A percentile compares a stretch with the other conserved stretches of the same genome.
phyloP scores from a whole-genome alignment of 306 rosid species.

The Psophocarpus tetragonolobus region DNA sequence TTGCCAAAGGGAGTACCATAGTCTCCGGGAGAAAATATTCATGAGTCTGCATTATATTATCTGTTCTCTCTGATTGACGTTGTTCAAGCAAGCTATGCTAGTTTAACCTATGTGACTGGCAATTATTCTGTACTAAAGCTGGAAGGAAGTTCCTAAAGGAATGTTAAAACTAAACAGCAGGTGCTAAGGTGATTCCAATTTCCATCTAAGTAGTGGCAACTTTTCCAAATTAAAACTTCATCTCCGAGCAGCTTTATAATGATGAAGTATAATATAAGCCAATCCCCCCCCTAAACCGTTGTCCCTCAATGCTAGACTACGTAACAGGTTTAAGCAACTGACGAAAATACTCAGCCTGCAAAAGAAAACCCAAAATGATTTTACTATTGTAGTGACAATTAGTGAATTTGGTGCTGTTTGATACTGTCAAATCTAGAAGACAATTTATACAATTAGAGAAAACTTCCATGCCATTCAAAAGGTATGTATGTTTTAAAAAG shows the following conservation, averaged over 20 bases:
- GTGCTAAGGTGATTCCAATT: slow-evolving; percentile 49
- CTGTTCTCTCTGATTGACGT: slow-evolving; percentile 33
- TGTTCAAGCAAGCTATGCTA: slow-evolving; percentile 37
- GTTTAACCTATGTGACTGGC: slow-evolving; percentile 41
- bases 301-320: slow-evolving; percentile 60
- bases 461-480: not conserved
- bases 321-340: slow-evolving; percentile 98
- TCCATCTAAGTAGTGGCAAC: slow-evolving; percentile 47
- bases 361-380: not conserved
- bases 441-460: not conserved
- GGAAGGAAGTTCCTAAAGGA: slow-evolving; percentile 47
- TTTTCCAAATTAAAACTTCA: slow-evolving; percentile 50
- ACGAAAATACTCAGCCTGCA: slow-evolving; percentile 96
- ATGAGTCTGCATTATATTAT: slow-evolving; percentile 68
- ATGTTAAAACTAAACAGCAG: slow-evolving; percentile 45
- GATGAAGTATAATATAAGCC: slow-evolving; percentile 48
- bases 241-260: slow-evolving; percentile 50
- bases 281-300: slow-evolving; percentile 54
- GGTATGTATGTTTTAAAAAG: not conserved
- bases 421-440: not conserved
- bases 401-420: not conserved
- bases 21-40: slow-evolving; percentile 57
- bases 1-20: slow-evolving; percentile 50
- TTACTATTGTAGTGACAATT: slow-evolving; percentile 3
- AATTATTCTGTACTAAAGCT: slow-evolving; percentile 44